These are phyloP conservation scores for Rhizopogon rudus DNA, from an alignment of 768 basidiomycete genomes.

Conservation along the genomic window DNA sequence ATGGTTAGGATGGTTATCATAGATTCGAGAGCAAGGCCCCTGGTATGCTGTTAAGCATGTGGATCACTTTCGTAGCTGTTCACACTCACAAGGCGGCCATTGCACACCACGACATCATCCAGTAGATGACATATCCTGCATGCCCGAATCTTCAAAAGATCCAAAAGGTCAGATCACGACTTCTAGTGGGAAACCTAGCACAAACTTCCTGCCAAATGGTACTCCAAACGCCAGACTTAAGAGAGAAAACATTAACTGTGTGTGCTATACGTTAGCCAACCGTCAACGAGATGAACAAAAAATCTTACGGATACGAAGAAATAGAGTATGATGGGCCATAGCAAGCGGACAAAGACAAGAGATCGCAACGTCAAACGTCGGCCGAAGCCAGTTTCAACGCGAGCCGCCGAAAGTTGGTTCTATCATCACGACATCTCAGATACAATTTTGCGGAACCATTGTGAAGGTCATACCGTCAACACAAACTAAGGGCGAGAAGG, in stretches of 20 bases:
- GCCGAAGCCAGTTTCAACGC: constrained; percentile 33
- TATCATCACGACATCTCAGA: constrained; percentile 5
- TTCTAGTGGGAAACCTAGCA: background rate
- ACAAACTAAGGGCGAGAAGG: constrained; percentile 14
- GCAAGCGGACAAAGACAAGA: constrained; percentile 35
- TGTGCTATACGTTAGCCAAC: background rate
- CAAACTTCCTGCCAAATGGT: constrained; percentile 45
- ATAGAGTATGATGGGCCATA: constrained; percentile 35
- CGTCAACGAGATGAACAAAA: background rate
- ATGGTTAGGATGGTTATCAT: constrained; percentile 51
- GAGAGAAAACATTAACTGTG: constrained; percentile 52
- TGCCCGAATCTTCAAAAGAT: constrained; percentile 34
- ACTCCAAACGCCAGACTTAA: constrained; percentile 57
- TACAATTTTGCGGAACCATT: background rate
- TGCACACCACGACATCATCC: constrained; percentile 58
- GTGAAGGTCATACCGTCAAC: constrained; percentile 17
- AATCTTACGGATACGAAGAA: constrained; percentile 35
- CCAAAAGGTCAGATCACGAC: background rate
- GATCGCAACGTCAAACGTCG: constrained; percentile 32
- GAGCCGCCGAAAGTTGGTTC: constrained; percentile 31
- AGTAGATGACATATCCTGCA: constrained; percentile 56
- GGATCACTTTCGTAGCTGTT: background rate
- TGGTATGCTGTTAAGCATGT: constrained; percentile 15
- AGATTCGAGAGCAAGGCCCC: constrained; percentile 59
- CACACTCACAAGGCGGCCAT: constrained; percentile 51